phyloP scores from a whole-genome alignment of 1,284 basidiomycete genomes.

The Fistulinella staudtii region DNA sequence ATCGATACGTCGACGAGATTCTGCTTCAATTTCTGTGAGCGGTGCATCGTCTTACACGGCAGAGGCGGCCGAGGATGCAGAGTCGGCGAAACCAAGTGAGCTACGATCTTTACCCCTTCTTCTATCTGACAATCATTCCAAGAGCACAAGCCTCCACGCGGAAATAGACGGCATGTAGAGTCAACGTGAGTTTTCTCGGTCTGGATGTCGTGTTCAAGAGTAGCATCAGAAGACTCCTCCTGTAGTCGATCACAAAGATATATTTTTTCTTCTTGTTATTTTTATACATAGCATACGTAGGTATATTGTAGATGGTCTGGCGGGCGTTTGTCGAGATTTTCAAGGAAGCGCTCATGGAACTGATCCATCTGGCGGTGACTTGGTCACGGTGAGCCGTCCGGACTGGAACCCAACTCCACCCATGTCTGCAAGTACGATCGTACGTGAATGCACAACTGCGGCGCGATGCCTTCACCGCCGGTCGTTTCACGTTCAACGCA shows the following conservation, averaged over 20 bases:
- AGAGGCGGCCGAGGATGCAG: constrained; percentile 26
- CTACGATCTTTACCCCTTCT: background rate
- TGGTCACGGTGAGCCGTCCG: no score
- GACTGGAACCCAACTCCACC: background rate
- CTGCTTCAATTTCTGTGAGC: constrained; percentile 30
- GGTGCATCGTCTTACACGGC: constrained; percentile 31
- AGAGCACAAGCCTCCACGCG: constrained; percentile 27
- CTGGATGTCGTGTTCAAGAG: constrained; percentile 6
- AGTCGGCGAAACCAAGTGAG: constrained; percentile 30
- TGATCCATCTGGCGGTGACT: no score
- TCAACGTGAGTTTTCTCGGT: constrained; percentile 9
- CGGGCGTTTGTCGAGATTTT: no score
- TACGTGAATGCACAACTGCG: no score
- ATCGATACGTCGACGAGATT: constrained; percentile 27
- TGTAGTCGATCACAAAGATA: constrained; percentile 27
- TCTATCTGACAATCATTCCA: constrained; percentile 3
- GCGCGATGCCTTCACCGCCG: constrained; percentile 11
- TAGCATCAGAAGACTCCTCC: no score
- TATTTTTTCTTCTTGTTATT: constrained; percentile 33
- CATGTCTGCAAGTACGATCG: constrained; percentile 11
- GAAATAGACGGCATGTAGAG: constrained; percentile 23
- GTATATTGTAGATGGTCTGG: constrained; percentile 3
- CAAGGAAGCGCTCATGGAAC: no score
- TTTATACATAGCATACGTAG: constrained; percentile 6
- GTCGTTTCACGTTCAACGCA: constrained; percentile 22